Evolutionary conservation across 305 asterid genomes (phyloP).

Genomic region (Fraxinus baroniana): DNA sequence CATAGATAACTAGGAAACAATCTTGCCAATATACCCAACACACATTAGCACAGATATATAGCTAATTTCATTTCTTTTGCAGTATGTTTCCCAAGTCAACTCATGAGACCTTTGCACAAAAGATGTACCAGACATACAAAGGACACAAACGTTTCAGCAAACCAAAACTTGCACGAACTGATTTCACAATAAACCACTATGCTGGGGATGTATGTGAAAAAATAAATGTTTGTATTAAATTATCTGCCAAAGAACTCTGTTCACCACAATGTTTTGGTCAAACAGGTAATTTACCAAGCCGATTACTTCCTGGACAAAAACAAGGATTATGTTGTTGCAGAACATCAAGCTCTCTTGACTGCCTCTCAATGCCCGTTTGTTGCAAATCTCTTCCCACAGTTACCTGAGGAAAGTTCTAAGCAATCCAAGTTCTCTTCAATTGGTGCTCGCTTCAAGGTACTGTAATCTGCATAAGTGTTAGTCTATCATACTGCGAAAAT

Average conservation of each 20-base stretch:
- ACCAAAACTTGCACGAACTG: constrained; percentile 92
- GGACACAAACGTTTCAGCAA: constrained; percentile 90
- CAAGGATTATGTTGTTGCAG: constrained; percentile 94
- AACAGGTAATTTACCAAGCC: constrained; percentile 90
- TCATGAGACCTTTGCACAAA: constrained; percentile 93
- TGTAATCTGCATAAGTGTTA: constrained; percentile 18
- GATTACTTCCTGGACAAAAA: constrained; percentile 95
- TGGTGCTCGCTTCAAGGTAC: constrained; percentile 90
- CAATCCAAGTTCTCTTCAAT: constrained; percentile 94
- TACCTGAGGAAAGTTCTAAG: constrained; percentile 79
- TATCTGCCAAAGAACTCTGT: constrained; percentile 21
- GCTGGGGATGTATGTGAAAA: constrained; percentile 85
- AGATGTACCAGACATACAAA: constrained; percentile 95
- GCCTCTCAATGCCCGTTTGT: constrained; percentile 74
- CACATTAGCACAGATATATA: constrained; percentile 1
- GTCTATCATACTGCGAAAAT: constrained; percentile 8
- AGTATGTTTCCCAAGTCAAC: constrained; percentile 99
- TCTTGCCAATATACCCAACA: neutral
- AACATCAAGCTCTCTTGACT: constrained; percentile 85
- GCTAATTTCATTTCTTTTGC: constrained; percentile 41
- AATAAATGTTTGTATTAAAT: constrained; percentile 16
- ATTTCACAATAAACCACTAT: constrained; percentile 86
- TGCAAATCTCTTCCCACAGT: constrained; percentile 73
- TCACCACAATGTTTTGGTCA: constrained; percentile 25
- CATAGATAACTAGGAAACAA: neutral